Conservation (phyloP, 768 basidiomycete species). For the Inosperma sp. region DNA sequence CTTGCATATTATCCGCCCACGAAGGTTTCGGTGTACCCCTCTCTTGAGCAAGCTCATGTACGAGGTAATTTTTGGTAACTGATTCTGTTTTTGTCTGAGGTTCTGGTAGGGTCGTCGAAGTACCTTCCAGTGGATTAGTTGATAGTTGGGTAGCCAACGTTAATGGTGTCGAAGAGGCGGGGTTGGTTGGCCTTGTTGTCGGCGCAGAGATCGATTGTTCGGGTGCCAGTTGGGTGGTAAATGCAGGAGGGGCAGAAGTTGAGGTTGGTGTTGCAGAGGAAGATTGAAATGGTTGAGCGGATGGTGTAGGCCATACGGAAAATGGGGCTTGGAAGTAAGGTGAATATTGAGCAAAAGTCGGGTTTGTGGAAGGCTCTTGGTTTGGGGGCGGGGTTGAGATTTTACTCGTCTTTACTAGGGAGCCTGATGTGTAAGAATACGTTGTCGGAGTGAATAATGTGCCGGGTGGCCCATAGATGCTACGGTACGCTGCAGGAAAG, state of each 20-base stretch:
- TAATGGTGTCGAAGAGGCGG: not conserved
- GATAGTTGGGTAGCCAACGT: not conserved
- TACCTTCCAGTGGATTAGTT: not conserved
- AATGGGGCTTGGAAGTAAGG: conserved; percentile 19
- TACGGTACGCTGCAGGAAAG: conserved; percentile 15
- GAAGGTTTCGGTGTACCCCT: conserved; percentile 45
- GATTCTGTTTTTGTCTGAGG: conserved; percentile 41
- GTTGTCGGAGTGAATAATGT: conserved; percentile 26
- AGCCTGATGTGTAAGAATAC: conserved; percentile 20
- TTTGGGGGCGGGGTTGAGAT: conserved; percentile 12
- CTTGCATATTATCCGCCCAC: conserved; percentile 72
- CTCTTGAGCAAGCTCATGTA: conserved; percentile 57
- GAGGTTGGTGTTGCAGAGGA: not conserved
- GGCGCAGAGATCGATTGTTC: conserved; percentile 2
- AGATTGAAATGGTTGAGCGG: not conserved
- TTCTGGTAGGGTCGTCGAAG: conserved; percentile 20
- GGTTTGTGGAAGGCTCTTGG: conserved; percentile 9
- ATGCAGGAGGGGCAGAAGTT: not conserved
- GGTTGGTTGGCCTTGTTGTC: conserved; percentile 4
- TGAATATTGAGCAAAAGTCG: conserved; percentile 14
- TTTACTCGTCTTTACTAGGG: conserved; percentile 11
- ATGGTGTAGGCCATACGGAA: conserved; percentile 19
- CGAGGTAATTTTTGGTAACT: conserved; percentile 63
- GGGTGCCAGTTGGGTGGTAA: not conserved
- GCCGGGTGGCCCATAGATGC: conserved; percentile 24